Conservation (phyloP, 2,329 filamentous ascomycete genomes). For the Calonectria naviculata region DNA sequence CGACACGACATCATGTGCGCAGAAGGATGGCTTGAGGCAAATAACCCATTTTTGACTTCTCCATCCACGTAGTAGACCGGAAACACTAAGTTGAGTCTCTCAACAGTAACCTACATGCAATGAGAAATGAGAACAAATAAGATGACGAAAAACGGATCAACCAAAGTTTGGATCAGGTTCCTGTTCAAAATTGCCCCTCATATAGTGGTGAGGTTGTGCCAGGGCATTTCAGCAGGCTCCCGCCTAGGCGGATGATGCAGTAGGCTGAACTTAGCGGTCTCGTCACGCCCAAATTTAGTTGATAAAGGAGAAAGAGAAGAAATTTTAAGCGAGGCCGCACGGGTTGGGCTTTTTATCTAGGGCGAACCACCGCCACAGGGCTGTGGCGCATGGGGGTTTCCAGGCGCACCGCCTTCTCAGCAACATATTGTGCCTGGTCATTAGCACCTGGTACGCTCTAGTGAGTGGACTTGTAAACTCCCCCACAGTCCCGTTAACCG, state of each 20-base stretch:
- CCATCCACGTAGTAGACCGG: too few relatives aligned
- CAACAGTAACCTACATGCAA: neutral
- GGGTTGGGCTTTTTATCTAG: neutral
- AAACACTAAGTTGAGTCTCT: too few relatives aligned
- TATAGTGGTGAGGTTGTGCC: conserved; percentile 72
- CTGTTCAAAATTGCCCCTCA: conserved; percentile 69
- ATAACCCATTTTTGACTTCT: too few relatives aligned
- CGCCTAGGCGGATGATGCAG: conserved; percentile 62
- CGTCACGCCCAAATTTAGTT: conserved; percentile 86
- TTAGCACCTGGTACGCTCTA: too few relatives aligned
- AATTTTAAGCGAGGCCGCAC: conserved; percentile 32
- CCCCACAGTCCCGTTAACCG: neutral
- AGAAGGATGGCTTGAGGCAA: too few relatives aligned
- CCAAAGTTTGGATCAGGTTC: conserved; percentile 68
- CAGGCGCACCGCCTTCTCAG: neutral
- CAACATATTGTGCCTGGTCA: neutral
- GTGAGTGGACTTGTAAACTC: neutral
- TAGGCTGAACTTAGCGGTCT: conserved; percentile 68
- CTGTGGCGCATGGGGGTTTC: conserved; percentile 15
- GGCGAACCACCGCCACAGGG: conserved; percentile 1
- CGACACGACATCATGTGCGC: too few relatives aligned
- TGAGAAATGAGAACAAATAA: conserved; percentile 29
- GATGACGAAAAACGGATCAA: conserved; percentile 46
- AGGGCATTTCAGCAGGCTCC: conserved; percentile 74
- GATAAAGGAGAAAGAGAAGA: conserved; percentile 62